Evolutionary conservation across 352 stramenopile genomes (phyloP).

Genomic region (Pythium aphanidermatum): DNA sequence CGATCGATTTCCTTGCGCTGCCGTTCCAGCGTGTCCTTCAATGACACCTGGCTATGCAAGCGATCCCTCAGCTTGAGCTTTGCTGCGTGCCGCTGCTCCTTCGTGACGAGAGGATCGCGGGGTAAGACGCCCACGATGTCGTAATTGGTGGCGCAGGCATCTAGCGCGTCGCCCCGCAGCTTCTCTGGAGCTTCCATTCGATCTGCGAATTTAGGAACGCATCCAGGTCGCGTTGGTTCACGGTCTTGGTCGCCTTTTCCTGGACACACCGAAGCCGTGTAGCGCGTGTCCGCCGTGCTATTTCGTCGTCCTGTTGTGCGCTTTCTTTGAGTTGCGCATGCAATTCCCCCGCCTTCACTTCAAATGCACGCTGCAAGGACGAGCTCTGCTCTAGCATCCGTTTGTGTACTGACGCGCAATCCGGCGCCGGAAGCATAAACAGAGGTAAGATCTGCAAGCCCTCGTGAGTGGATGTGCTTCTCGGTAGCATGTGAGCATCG

Average conservation of each 20-base stretch:
- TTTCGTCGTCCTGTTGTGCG: constrained; percentile 16
- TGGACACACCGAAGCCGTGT: constrained; percentile 39
- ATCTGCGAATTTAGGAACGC: constrained; percentile 48
- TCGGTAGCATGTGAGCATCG: background rate
- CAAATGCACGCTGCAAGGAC: constrained; percentile 9
- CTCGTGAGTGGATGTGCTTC: background rate
- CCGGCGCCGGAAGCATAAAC: constrained; percentile 36
- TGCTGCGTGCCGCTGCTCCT: constrained; percentile 20
- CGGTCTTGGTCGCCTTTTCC: constrained; percentile 27
- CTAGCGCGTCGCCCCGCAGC: constrained; percentile 5
- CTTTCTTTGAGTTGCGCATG: background rate
- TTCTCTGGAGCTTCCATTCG: constrained; percentile 24
- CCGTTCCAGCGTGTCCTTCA: constrained; percentile 32
- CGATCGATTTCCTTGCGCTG: constrained; percentile 38
- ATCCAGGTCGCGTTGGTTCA: constrained; percentile 40
- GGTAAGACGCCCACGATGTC: constrained; percentile 38
- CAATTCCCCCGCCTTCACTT: constrained; percentile 4
- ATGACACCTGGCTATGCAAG: constrained; percentile 39
- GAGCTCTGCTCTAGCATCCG: constrained; percentile 2
- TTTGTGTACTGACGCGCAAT: constrained; percentile 6
- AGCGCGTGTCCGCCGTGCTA: constrained; percentile 18
- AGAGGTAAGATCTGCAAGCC: constrained; percentile 32
- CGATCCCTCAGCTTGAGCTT: constrained; percentile 40
- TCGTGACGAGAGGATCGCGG: constrained; percentile 23
- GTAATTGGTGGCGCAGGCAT: constrained; percentile 6